Conservation (phyloP, 148 eudicot species). For the Nyssa sinensis region DNA sequence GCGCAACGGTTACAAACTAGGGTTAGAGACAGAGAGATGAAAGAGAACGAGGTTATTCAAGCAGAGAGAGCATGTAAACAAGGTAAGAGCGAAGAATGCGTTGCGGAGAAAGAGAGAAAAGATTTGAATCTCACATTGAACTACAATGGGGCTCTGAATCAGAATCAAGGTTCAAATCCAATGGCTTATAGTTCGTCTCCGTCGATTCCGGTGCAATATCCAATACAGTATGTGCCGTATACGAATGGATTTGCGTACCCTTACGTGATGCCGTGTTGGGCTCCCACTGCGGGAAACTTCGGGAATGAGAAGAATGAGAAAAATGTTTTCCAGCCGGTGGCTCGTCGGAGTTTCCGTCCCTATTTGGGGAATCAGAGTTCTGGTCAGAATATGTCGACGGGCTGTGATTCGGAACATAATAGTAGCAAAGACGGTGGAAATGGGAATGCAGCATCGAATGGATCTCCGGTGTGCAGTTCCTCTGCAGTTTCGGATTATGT, state of each 20-base stretch:
- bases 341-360: constrained; percentile 22
- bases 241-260: constrained; percentile 18
- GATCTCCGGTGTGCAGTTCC: constrained; percentile 23
- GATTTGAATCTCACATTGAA: background rate
- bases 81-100: background rate
- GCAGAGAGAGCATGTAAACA: constrained; percentile 1
- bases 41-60: constrained; percentile 15
- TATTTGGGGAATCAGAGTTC: constrained; percentile 13
- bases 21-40: constrained; percentile 26
- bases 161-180: background rate
- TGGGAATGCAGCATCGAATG: constrained; percentile 26
- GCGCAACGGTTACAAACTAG: constrained; percentile 14
- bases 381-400: background rate
- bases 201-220: background rate
- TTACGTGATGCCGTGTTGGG: constrained; percentile 16
- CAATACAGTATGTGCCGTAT: constrained; percentile 8
- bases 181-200: background rate
- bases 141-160: background rate
- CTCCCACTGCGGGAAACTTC: background rate
- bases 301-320: constrained; percentile 5
- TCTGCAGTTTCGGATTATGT: constrained; percentile 43
- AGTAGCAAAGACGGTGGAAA: constrained; percentile 8
- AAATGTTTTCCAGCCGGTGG: background rate
- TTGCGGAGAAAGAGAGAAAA: background rate
- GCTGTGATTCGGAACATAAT: constrained; percentile 1